Conservation (phyloP, 2,329 filamentous ascomycete genomes). For the Arthrobotrys sphaeroides region DNA sequence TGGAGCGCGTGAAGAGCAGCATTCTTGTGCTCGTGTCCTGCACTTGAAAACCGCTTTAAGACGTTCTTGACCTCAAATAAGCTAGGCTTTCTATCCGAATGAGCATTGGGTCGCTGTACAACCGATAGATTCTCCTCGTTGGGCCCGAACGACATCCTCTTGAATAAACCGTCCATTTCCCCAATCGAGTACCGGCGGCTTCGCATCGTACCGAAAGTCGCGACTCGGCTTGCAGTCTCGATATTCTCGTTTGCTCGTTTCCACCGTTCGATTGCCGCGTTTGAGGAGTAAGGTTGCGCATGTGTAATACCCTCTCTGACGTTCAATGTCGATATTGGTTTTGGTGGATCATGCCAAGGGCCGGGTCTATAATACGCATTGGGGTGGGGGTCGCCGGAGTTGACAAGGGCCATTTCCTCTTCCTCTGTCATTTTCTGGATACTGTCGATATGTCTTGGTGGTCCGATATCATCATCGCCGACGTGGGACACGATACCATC, state of each 20-base stretch:
- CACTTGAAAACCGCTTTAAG: constrained; percentile 50
- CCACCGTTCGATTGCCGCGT: constrained; percentile 65
- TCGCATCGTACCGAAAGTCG: constrained; percentile 57
- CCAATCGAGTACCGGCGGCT: constrained; percentile 55
- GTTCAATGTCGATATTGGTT: constrained; percentile 61
- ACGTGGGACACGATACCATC: constrained; percentile 42
- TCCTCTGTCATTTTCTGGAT: constrained; percentile 57
- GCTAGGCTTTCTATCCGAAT: constrained; percentile 46
- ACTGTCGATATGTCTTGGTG: constrained; percentile 41
- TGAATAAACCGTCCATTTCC: constrained; percentile 57
- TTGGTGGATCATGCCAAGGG: constrained; percentile 58
- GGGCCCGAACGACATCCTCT: constrained; percentile 56
- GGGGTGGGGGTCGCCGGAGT: constrained; percentile 58
- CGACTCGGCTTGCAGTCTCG: constrained; percentile 62
- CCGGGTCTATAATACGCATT: constrained; percentile 57
- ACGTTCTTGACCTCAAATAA: constrained; percentile 53
- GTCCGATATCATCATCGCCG: constrained; percentile 39
- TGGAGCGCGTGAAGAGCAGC: constrained; percentile 45
- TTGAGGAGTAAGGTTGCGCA: constrained; percentile 65
- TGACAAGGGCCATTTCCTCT: constrained; percentile 55
- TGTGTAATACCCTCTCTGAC: constrained; percentile 59
- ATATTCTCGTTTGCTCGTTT: constrained; percentile 63
- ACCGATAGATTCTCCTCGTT: constrained; percentile 54
- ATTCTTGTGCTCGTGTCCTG: constrained; percentile 46
- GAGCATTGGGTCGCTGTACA: constrained; percentile 19